Base-by-base conservation (phyloP, 2,329 filamentous ascomycete species). In the Botryotinia calthae region DNA sequence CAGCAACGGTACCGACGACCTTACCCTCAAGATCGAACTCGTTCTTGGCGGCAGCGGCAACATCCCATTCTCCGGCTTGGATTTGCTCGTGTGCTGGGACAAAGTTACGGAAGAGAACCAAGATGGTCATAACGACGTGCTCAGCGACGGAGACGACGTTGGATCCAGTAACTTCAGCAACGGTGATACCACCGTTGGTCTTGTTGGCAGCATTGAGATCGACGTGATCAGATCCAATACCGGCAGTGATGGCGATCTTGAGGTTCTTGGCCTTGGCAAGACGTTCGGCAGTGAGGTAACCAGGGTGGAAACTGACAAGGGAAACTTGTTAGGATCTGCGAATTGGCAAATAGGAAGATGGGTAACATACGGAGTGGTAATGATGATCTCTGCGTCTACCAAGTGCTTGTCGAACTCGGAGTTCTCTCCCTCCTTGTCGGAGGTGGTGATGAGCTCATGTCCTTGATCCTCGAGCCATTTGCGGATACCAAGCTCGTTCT, bases 61-160 rank as follows among this genome's bases (percentile, higher is more conserved):
- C 96, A 82, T 99, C 88, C 96, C 96, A 99, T 75, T 97, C 93
- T 76, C 96, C 96, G 74, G 86, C 85, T 84, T 90, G 88, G 81
- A 99, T 92, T 88, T 94, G 91, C 87, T 98, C 95, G 86, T 98
- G 96, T 71, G 96, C 95, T 78, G 96, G 96, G 71, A 97, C 94
- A 82, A 98, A 99, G 91, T 99, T 99, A 86, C 96, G 95, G 83
- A 98, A 91, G 71, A 99, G 91, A 77, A 91, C 84, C 70, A 99
- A 92, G 84, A 98, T 98, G 83, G 96, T 99, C 96, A 99, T 98
- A 86, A 99, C 85, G 79, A 99, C 96, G 86, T 99, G 96, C 89
- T 99, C 96, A 74, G 96, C 96, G 76, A 99, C 96, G 69, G 96
- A 98, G 80, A 98, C 95, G 80, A 99, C 96, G 84, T 99, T 99